These are phyloP conservation scores for Violaceomyces palustris DNA, from an alignment of 1,284 basidiomycete genomes.

Conservation along the genomic window DNA sequence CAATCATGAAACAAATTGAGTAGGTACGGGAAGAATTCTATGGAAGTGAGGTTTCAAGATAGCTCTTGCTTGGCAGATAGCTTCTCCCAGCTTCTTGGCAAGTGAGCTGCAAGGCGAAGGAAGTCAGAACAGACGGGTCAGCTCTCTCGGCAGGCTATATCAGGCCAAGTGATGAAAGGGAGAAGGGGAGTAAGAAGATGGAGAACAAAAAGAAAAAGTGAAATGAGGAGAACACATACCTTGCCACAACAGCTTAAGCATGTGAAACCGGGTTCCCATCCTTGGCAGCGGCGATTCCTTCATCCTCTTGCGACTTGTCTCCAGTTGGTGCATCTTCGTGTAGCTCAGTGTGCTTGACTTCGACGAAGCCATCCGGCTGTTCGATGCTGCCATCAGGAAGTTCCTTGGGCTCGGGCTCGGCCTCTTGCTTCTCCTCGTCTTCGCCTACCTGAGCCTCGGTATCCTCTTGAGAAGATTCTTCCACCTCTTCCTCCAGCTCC, in stretches of 20 bases:
- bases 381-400: slow-evolving; percentile 30
- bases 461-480: no score
- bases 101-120: no score
- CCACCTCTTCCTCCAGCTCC: slow-evolving; percentile 18
- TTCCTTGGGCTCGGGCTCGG: slow-evolving; percentile 14
- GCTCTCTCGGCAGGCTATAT: no score
- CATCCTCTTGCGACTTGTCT: slow-evolving; percentile 21
- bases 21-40: no score
- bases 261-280: slow-evolving; percentile 29
- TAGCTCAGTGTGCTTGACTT: slow-evolving; percentile 23
- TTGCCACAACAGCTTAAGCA: slow-evolving; percentile 21
- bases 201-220: neutral
- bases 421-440: slow-evolving; percentile 1
- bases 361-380: slow-evolving; percentile 29
- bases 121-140: no score
- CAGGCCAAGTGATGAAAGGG: no score
- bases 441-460: no score
- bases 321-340: slow-evolving; percentile 23
- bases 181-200: neutral
- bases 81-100: no score
- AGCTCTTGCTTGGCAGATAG: no score
- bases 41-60: no score
- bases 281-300: slow-evolving; percentile 29
- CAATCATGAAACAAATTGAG: no score
- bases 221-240: neutral